Conservation (phyloP, 2,329 filamentous ascomycete species). For the Fusarium duplospermum region DNA sequence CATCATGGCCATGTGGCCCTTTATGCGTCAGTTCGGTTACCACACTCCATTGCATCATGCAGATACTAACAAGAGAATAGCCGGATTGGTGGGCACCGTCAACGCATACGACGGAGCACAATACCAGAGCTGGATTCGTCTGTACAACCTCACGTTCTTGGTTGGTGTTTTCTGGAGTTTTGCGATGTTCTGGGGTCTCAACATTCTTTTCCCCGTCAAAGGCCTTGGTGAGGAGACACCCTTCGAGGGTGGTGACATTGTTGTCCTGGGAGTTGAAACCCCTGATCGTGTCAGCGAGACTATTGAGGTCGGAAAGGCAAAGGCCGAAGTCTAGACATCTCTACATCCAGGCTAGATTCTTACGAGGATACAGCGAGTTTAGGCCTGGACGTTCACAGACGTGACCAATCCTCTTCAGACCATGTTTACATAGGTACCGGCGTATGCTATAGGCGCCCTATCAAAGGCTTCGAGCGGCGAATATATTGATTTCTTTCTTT, state of each 20-base stretch:
- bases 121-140: slow-evolving; percentile 13
- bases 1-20: slow-evolving; percentile 47
- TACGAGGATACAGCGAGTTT: no score
- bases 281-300: background rate
- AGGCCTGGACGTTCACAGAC: no score
- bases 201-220: slow-evolving; percentile 15
- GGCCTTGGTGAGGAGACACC: slow-evolving; percentile 18
- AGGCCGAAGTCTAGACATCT: background rate
- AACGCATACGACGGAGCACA: slow-evolving; percentile 4
- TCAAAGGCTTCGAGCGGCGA: no score
- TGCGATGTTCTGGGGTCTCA: slow-evolving; percentile 20
- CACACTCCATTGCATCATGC: no score
- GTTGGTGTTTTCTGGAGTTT: slow-evolving; percentile 25
- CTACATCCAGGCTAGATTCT: background rate
- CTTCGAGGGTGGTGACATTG: slow-evolving; percentile 15
- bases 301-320: background rate
- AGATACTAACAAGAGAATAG: background rate
- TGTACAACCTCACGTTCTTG: slow-evolving; percentile 29
- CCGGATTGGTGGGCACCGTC: slow-evolving; percentile 22
- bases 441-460: no score
- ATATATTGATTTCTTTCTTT: no score
- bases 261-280: slow-evolving; percentile 12
- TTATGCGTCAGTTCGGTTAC: slow-evolving; percentile 19
- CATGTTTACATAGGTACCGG: no score
- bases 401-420: no score